phyloP scores from a whole-genome alignment of 2,329 filamentous ascomycete species.

The Tolypocladium guangdongense region DNA sequence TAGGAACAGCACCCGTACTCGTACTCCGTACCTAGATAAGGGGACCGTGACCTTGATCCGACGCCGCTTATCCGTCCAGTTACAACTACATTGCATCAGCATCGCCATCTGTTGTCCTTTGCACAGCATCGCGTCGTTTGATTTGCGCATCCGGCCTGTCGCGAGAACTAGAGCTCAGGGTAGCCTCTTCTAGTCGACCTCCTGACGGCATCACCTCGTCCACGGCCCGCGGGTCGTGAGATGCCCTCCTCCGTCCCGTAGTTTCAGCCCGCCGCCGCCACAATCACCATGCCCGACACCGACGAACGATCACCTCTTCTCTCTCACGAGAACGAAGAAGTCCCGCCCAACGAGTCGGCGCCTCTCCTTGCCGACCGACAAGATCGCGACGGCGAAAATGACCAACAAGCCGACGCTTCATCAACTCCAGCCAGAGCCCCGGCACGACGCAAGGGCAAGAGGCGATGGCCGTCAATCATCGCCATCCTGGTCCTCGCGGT shows the following conservation, averaged over 20 bases:
- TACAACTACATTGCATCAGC: background rate
- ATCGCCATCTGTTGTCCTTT: background rate
- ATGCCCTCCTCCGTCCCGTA: background rate
- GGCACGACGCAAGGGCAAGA: slow-evolving; percentile 7
- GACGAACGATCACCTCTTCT: slow-evolving; percentile 38
- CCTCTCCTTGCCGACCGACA: slow-evolving; percentile 32
- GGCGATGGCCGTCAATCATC: slow-evolving; percentile 66
- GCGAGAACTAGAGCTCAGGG: background rate
- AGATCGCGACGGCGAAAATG: slow-evolving; percentile 17
- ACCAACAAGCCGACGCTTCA: slow-evolving; percentile 18
- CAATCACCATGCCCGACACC: slow-evolving; percentile 29
- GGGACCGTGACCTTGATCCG: background rate
- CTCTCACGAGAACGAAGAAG: slow-evolving; percentile 18
- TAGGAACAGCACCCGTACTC: background rate
- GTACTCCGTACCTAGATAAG: background rate
- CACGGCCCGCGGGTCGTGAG: background rate
- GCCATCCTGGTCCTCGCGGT: slow-evolving; percentile 57
- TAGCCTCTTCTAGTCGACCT: background rate
- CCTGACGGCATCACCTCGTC: background rate
- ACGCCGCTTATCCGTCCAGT: background rate
- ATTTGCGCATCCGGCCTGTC: background rate
- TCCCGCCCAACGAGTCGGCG: slow-evolving; percentile 32
- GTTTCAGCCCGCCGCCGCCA: slow-evolving; percentile 11
- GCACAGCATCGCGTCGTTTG: background rate
- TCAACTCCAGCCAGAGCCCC: slow-evolving; percentile 13